Conservation (phyloP, 176 grass and related monocot species). For the Calamus simplicifolius region DNA sequence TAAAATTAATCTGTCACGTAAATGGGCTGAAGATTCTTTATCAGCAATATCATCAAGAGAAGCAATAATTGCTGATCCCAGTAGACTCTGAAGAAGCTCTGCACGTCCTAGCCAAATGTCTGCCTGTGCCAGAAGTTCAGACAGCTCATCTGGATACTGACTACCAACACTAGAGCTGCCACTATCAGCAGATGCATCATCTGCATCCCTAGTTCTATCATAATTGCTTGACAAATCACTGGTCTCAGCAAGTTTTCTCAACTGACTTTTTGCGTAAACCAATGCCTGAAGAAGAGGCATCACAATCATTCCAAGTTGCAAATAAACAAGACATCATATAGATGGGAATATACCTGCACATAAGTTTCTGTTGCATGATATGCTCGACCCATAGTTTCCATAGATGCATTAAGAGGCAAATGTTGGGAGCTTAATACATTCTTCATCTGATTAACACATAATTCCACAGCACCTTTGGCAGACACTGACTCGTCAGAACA, state of each 20-base stretch:
- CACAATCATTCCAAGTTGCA: conserved; percentile 17
- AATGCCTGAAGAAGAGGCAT: conserved; percentile 52
- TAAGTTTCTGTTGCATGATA: conserved; percentile 98
- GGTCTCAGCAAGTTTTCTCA: conserved; percentile 55
- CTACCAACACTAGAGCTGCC: conserved; percentile 54
- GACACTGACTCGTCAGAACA: conserved; percentile 68
- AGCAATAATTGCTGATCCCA: conserved; percentile 87
- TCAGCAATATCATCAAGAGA: conserved; percentile 87
- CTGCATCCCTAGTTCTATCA: conserved; percentile 64
- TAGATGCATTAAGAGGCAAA: conserved; percentile 72
- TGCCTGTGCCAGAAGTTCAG: conserved; percentile 59
- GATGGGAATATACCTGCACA: conserved; percentile 63
- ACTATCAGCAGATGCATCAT: conserved; percentile 53
- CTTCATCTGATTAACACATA: conserved; percentile 83
- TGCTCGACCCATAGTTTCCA: conserved; percentile 73
- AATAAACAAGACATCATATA: conserved; percentile 19
- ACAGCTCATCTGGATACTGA: conserved; percentile 56
- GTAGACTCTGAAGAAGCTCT: conserved; percentile 90
- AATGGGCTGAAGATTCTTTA: conserved; percentile 69
- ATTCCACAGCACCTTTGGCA: conserved; percentile 82
- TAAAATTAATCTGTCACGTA: conserved; percentile 69
- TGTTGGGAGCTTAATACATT: conserved; percentile 64
- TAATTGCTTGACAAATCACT: conserved; percentile 64
- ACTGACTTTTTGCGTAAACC: conserved; percentile 60
- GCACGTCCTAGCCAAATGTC: conserved; percentile 87